Base-by-base conservation (phyloP, 305 asterid species). In the Solanum hybrid region DNA sequence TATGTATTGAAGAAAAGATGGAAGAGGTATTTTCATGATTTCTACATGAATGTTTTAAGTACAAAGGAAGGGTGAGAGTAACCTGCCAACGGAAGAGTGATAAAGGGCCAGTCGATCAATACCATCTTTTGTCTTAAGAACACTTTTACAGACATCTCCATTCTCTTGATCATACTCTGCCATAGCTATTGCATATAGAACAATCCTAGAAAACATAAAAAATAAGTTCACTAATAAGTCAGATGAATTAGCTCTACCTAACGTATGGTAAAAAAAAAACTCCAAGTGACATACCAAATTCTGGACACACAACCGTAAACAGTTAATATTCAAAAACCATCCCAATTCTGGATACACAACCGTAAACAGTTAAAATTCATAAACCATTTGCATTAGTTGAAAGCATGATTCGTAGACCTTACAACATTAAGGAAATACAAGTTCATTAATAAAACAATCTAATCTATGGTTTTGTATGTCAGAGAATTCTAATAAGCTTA, bases 61-160 rank as follows among this genome's bases (percentile, higher is more conserved):
- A 84, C 2, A 84, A 84, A 77, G n/a, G 80, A 90, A 91, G 85
- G 57, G 78, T 61, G 71, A 91, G 74, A 93, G 92, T 86, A 77
- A 96, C 99, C 99, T 96, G 95, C 98, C 99, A 94, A 95, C 91
- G 69, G 99, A 97, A 33, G 95, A 93, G 95, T 95, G 96, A 92
- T 97, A 95, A 89, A 96, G 97, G 87, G 95, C 93, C 90, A 97
- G 91, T 82, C 91, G 93, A 76, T 91, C 88, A 86, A 97, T 94
- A 92, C 98, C 98, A 28, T 92, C 93, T 93, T 91, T 94, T 82
- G 99, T 97, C 90, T 90, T 90, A 78, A 97, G 93, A 89, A 94
- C 93, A 90, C 95, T 94, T 91, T 92, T 93, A 89, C 95, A 91
- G 5, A 20, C 90, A 89, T 92, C 95, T 88, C 86, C 76, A 73